Conservation (phyloP, 2,329 filamentous ascomycete genomes). For the Fusarium verticillioides region DNA sequence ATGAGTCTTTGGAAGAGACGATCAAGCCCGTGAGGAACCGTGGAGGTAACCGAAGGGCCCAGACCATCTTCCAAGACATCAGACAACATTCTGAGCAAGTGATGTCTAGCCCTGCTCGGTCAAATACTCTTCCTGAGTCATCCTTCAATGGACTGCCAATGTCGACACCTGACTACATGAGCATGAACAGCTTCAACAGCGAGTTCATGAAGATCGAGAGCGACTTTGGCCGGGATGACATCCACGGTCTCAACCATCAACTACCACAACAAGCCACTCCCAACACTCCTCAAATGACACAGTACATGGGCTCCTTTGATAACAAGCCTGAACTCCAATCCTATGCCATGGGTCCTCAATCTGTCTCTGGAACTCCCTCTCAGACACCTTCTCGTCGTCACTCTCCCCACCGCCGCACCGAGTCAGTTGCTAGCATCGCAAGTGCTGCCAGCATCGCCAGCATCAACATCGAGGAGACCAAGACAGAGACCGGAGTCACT, state of each 20-base stretch:
- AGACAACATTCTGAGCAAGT: constrained; percentile 65
- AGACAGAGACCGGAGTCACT: constrained; percentile 84
- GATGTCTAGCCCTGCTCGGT: constrained; percentile 66
- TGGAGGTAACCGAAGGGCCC: constrained; percentile 55
- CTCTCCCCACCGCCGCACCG: constrained; percentile 64
- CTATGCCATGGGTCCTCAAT: constrained; percentile 36
- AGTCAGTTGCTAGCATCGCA: constrained; percentile 68
- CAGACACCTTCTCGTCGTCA: constrained; percentile 34
- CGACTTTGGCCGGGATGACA: constrained; percentile 50
- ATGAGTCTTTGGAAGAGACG: constrained; percentile 74
- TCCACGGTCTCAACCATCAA: constrained; percentile 47
- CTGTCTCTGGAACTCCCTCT: constrained; percentile 32
- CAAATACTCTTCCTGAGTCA: constrained; percentile 60
- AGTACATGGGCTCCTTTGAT: constrained; percentile 57
- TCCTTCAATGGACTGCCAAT: constrained; percentile 63
- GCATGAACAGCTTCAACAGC: constrained; percentile 59
- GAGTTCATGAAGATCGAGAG: constrained; percentile 56
- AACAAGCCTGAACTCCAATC: constrained; percentile 56
- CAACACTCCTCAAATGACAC: constrained; percentile 59
- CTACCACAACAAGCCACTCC: constrained; percentile 65
- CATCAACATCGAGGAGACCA: constrained; percentile 73
- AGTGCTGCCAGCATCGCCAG: constrained; percentile 69
- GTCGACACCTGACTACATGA: constrained; percentile 67
- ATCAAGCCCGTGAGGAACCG: constrained; percentile 65
- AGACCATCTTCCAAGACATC: constrained; percentile 69